Percentiles rank a stretch among this genome's conserved stretches.
Evolutionary conservation across 1,284 basidiomycete genomes (phyloP).

Genomic region (Grifola frondosa): DNA sequence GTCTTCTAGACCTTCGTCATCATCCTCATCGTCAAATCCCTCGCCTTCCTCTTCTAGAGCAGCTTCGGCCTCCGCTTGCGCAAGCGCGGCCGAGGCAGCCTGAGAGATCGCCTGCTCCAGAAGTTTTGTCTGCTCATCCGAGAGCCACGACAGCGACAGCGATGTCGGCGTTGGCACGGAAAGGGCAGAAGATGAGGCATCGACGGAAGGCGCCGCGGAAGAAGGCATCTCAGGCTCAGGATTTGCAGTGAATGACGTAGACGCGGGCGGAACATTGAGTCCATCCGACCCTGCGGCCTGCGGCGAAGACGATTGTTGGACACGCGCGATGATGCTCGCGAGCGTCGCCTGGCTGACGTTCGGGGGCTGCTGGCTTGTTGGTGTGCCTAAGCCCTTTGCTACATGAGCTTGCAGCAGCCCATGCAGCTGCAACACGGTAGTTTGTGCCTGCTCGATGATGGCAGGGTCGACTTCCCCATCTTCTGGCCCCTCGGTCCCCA

Average conservation of each 20-base stretch:
- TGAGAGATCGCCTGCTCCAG: conserved; percentile 69
- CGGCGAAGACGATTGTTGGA: conserved; percentile 43
- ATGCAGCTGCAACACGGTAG: conserved; percentile 55
- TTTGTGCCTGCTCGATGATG: conserved; percentile 52
- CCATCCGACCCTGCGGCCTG: conserved; percentile 19
- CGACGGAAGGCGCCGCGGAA: neutral
- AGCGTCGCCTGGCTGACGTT: conserved; percentile 58
- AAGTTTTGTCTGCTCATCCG: conserved; percentile 64
- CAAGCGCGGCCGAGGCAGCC: conserved; percentile 68
- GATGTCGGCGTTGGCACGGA: conserved; percentile 12
- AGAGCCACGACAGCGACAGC: conserved; percentile 62
- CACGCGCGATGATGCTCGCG: conserved; percentile 65
- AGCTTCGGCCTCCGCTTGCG: conserved; percentile 72
- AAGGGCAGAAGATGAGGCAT: conserved; percentile 1
- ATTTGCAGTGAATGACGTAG: too few relatives aligned
- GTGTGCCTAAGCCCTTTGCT: conserved; percentile 50
- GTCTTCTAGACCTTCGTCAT: conserved; percentile 36
- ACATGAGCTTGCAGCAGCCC: conserved; percentile 58
- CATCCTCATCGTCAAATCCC: conserved; percentile 31
- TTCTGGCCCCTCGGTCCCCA: conserved; percentile 45
- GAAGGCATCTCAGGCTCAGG: too few relatives aligned
- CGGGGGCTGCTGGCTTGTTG: conserved; percentile 31
- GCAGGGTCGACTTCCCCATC: conserved; percentile 62
- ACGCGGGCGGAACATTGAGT: too few relatives aligned
- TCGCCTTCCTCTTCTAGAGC: conserved; percentile 67